Evolutionary conservation across 2,329 filamentous ascomycete genomes (phyloP), one percentile per base, ranked within the genome.

Genomic region (Dactylellina drechsleri): DNA sequence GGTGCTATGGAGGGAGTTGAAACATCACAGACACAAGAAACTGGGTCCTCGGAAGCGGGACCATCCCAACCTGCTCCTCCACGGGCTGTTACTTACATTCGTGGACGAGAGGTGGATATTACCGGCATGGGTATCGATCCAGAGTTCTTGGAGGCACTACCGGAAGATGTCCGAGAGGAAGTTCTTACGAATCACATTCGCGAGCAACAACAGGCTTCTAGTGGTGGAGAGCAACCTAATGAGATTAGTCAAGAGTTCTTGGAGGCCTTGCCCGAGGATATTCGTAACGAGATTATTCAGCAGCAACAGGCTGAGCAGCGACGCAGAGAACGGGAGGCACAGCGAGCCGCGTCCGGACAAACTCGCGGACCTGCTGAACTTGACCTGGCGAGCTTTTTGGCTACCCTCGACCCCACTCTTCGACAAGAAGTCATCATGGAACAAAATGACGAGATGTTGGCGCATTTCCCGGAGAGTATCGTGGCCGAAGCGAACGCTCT

Each of bases 131-230:
- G 94, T 57, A 98, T 99, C 79, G 95, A 99, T 80, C 88, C 91
- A 15, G 93, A 96, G 67, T 99, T 97, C 82, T 87, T 99, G 5
- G 92, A 95, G 72, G 96, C 94, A n/a, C 84, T 99, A n/a, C 95
- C 95, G 0, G 95, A 99, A 79, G 96, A 99, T 76, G 89, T 98
- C 80, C 88, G 95, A 53, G 94, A 98, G 82, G 95, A 99, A 81
- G 95, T 99, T 57, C 92, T 99, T 77, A 92, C 96, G 81, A 90
- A 93, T 76, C 93, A 96, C 72, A 87, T 97, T 77, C 92, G 91
- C 61, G 89, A 92, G 77, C 89, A 94, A 77, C 91, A 91, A 6
- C 89, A 95, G 81, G 92, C 92, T 82, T 90, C 81, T 20, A 88
- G 86, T 66, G 86, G 87, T 26, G 87, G 88, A 16, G 91, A 93